Evolutionary conservation across 768 basidiomycete genomes (phyloP), one percentile per base, ranked within the genome.

Genomic region (Paxillus ammoniavirescens): DNA sequence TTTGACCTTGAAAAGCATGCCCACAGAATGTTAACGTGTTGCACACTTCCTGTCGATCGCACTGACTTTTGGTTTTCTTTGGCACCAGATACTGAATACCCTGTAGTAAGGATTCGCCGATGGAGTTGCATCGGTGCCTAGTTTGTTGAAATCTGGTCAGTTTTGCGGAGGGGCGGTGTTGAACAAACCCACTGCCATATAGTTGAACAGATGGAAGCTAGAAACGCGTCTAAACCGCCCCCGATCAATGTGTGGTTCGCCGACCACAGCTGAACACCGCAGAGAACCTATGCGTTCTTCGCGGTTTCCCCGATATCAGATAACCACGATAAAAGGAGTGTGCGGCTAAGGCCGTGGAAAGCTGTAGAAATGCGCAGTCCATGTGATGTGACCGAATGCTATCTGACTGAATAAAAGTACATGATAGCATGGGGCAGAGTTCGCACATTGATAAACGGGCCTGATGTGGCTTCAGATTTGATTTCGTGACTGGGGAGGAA

Each of bases 251-350:
- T 47, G 42, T 52, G 59, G 55, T 56, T 59, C 65, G 49, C 17
- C 47, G 54, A 68, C 65, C 66, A 66, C 65, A 68, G 65, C 53
- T 50, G 49, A 45, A 57, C 63, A 61, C 56, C 47, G 61, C 66
- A 61, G 15, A 40, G 46, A 47, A 35, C 17, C 31, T 7, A 42
- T 55, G 35, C 50, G 47, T 53, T 26, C 31, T 45, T 26, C 9
- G 15, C 15, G 14, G 14, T 30, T 43, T 8, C 40, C 3, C 38
- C 37, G 57, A 36, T 55, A 63, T 57, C 58, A 61, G 65, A 66
- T 67, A 61, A 58, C 31, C 17, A 37, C 18, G 42, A 28, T 28
- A 13, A 13, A 31, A 54, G 45, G 47, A 40, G 51, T 23, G 47
- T 45, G 55, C 58, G 52, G 52, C 31, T 47, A 44, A 37, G 54